phyloP scores from a whole-genome alignment of 1,139 yeast genomes.

The Protomyces gravidus region DNA sequence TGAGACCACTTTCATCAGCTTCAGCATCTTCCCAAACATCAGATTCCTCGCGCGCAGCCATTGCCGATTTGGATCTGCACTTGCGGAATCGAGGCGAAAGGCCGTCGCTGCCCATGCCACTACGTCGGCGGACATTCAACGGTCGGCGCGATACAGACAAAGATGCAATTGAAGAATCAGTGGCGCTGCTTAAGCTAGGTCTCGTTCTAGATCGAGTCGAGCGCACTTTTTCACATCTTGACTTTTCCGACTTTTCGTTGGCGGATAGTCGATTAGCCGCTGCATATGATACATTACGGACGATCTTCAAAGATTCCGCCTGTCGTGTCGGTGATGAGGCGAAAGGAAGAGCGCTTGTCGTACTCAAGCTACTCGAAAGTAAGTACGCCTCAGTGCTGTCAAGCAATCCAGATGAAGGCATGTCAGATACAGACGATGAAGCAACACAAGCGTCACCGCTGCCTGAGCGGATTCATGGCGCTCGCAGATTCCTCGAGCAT shows the following conservation, averaged over 20 bases:
- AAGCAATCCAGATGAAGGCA: background rate
- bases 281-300: conserved; percentile 18
- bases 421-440: background rate
- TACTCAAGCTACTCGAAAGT: conserved; percentile 10
- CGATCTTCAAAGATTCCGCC: conserved; percentile 17
- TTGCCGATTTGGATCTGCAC: too few species aligned
- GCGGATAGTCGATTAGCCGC: conserved; percentile 11
- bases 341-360: conserved; percentile 14
- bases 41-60: too few species aligned
- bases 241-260: background rate
- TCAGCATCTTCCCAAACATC: background rate
- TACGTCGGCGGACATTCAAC: conserved; percentile 18
- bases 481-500: conserved; percentile 19
- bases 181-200: conserved; percentile 15
- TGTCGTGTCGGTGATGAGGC: conserved; percentile 25
- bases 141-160: conserved; percentile 13
- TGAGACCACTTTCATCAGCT: background rate
- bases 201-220: conserved; percentile 20
- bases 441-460: background rate
- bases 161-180: conserved; percentile 20
- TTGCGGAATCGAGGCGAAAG: conserved; percentile 1
- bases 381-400: conserved; percentile 15
- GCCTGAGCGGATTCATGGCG: conserved; percentile 20
- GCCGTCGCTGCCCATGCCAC: conserved; percentile 4
- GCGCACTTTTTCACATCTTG: conserved; percentile 2